Conservation (phyloP, 106 monocot genomes). For the Dendrobium huoshanense region DNA sequence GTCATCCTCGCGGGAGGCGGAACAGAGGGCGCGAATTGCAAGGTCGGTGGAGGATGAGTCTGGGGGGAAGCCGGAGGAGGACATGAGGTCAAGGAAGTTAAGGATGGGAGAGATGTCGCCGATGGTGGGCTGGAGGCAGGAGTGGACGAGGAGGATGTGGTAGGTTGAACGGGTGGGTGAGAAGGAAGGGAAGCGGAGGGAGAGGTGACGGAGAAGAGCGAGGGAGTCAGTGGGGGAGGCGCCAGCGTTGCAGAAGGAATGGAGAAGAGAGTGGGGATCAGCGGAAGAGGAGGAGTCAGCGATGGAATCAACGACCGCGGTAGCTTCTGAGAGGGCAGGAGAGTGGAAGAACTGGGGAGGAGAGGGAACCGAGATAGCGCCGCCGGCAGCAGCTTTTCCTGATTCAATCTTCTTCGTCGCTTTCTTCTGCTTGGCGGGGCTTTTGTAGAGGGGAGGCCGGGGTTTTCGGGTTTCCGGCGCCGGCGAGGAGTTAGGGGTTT, state of each 20-base stretch:
- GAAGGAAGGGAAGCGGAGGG: slow-evolving; percentile 26
- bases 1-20: slow-evolving; percentile 55
- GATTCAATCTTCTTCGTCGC: not conserved
- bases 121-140: slow-evolving; percentile 26
- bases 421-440: slow-evolving; percentile 11
- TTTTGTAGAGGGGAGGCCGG: not conserved
- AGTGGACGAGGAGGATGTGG: slow-evolving; percentile 42
- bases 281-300: not conserved
- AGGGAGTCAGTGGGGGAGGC: slow-evolving; percentile 35
- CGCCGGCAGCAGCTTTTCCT: not conserved
- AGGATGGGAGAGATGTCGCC: slow-evolving; percentile 15
- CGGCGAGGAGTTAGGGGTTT: not conserved
- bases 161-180: slow-evolving; percentile 24
- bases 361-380: not conserved
- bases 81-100: slow-evolving; percentile 27
- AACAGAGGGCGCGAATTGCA: slow-evolving; percentile 62
- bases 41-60: slow-evolving; percentile 41
- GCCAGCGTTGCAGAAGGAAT: slow-evolving; percentile 40
- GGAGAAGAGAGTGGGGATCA: slow-evolving; percentile 35
- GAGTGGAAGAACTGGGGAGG: slow-evolving; percentile 28
- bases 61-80: slow-evolving; percentile 23
- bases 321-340: slow-evolving; percentile 26
- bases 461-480: not conserved
- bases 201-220: slow-evolving; percentile 42
- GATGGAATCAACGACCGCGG: slow-evolving; percentile 1